phyloP scores from a whole-genome alignment of 345 rosid genomes.

The Erodium maritimum region DNA sequence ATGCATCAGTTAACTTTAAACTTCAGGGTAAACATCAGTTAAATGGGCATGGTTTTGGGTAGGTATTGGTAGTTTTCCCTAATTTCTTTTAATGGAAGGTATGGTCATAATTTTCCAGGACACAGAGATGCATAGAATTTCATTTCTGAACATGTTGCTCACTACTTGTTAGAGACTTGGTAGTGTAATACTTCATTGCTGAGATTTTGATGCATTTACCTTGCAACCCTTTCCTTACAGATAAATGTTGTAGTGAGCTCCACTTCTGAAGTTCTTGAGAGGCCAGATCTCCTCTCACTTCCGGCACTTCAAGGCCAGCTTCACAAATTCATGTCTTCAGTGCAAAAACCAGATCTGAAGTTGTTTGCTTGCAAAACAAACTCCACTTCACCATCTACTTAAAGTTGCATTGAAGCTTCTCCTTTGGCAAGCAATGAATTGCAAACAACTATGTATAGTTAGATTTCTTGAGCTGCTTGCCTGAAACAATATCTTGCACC shows the following conservation, averaged over 20 bases:
- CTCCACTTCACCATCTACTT: background rate
- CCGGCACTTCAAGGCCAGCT: background rate
- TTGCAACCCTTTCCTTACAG: background rate
- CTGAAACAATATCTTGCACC: too few species aligned
- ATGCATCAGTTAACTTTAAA: too few species aligned
- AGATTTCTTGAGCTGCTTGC: too few species aligned
- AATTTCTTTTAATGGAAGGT: too few species aligned
- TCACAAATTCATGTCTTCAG: background rate
- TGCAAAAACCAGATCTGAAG: background rate
- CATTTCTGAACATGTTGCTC: too few species aligned
- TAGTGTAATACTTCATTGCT: too few species aligned
- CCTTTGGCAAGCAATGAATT: background rate
- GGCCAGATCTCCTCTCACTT: background rate
- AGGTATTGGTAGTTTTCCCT: too few species aligned
- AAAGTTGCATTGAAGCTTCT: background rate
- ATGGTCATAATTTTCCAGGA: too few species aligned
- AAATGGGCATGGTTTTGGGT: too few species aligned
- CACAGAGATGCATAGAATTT: background rate
- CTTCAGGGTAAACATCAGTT: too few species aligned
- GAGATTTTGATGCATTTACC: background rate
- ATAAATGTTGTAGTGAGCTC: background rate
- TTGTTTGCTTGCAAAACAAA: background rate
- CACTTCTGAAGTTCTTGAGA: background rate
- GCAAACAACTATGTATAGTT: background rate
- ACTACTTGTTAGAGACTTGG: too few species aligned